A percentile compares a stretch with the other conserved stretches of the same genome.
Conservation (phyloP, 1,284 basidiomycete species). For the Boletellus deceptivus region DNA sequence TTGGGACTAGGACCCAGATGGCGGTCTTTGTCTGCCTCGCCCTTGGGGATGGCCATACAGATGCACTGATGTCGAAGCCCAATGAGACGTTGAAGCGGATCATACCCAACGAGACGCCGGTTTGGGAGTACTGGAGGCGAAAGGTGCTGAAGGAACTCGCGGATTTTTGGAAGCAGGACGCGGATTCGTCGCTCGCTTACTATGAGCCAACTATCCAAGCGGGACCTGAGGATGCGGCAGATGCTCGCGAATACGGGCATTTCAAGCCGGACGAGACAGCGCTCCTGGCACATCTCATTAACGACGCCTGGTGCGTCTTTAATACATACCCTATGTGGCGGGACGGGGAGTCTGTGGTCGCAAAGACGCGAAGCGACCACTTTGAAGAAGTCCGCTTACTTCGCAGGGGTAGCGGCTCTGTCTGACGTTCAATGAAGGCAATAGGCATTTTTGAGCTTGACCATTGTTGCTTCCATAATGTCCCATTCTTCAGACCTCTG, state of each 20-base stretch:
- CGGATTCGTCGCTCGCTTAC: background rate
- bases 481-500: no score
- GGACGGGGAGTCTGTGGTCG: background rate
- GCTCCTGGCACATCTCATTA: constrained; percentile 21
- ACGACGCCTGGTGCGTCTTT: constrained; percentile 28
- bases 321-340: constrained; percentile 12
- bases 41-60: constrained; percentile 8
- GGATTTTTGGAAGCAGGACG: constrained; percentile 10
- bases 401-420: background rate
- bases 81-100: constrained; percentile 8
- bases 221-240: constrained; percentile 8
- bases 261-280: constrained; percentile 8
- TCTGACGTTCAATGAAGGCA: no score
- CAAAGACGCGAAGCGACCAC: background rate
- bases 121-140: constrained; percentile 27
- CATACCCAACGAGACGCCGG: constrained; percentile 28
- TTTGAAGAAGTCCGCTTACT: constrained; percentile 1
- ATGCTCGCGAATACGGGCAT: constrained; percentile 6
- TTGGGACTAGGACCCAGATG: constrained; percentile 32
- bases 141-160: constrained; percentile 20
- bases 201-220: constrained; percentile 16
- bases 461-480: no score
- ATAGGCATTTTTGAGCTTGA: no score
- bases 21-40: constrained; percentile 26
- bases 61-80: constrained; percentile 1